phyloP scores from a whole-genome alignment of 176 grass and related monocot species.

The Hyparrhenia diplandra region DNA sequence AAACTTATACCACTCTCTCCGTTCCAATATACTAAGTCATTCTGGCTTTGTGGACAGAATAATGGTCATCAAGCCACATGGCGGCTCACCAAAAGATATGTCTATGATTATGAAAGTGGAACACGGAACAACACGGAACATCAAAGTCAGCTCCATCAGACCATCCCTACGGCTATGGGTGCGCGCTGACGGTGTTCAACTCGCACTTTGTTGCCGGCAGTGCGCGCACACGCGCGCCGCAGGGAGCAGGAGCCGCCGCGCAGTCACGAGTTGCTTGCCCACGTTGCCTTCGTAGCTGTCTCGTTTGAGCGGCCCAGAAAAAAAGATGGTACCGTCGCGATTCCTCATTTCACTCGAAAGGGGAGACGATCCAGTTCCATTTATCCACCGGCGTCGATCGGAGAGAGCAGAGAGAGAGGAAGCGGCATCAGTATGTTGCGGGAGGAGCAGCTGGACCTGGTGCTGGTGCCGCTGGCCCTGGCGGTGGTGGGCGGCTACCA shows the following conservation, averaged over 20 bases:
- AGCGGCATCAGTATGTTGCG: slow-evolving; percentile 11
- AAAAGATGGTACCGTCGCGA: background rate
- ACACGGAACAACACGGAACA: no score
- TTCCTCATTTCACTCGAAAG: background rate
- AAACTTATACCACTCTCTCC: background rate
- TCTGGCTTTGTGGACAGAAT: no score
- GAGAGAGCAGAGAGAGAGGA: background rate
- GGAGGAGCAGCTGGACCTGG: slow-evolving; percentile 64
- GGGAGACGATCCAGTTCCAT: background rate
- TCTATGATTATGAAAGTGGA: background rate
- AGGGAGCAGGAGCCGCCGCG: background rate
- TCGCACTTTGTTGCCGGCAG: background rate
- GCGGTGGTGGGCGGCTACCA: slow-evolving; percentile 49
- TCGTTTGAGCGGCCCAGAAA: background rate
- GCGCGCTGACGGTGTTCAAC: slow-evolving; percentile 17
- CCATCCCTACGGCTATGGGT: background rate
- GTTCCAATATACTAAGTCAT: no score
- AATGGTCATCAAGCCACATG: background rate
- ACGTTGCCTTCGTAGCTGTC: background rate
- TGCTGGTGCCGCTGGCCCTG: slow-evolving; percentile 68
- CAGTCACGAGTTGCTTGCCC: background rate
- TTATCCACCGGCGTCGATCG: background rate
- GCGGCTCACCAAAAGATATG: background rate
- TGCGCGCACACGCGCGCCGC: background rate
- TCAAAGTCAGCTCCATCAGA: background rate